These are phyloP conservation scores for Kluyveromyces lactis DNA, from an alignment of 805 yeast species.

Conservation along the genomic window DNA sequence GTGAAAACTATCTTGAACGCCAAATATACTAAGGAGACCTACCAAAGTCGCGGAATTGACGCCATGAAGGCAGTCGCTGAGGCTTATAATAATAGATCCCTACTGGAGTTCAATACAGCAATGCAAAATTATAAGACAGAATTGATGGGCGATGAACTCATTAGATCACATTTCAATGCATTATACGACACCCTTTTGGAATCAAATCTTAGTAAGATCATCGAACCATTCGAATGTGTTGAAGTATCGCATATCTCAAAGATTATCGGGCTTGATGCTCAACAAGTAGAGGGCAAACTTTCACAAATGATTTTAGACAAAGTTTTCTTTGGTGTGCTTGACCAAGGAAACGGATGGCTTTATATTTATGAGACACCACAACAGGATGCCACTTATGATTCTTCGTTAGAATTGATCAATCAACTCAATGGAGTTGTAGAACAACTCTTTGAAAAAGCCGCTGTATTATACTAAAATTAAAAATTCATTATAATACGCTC, in stretches of 20 bases:
- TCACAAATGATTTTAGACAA: constrained; percentile 95
- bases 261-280: constrained; percentile 77
- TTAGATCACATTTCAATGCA: constrained; percentile 85
- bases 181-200: constrained; percentile 88
- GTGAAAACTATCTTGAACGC: constrained; percentile 69
- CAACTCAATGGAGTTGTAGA: constrained; percentile 86
- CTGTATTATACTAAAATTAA: constrained; percentile 52
- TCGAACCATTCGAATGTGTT: constrained; percentile 94
- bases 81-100: constrained; percentile 83
- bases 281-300: constrained; percentile 87
- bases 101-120: constrained; percentile 85
- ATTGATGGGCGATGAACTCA: constrained; percentile 77
- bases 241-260: constrained; percentile 84
- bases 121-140: constrained; percentile 62
- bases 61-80: constrained; percentile 92
- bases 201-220: constrained; percentile 86
- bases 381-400: constrained; percentile 80
- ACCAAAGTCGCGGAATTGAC: constrained; percentile 78
- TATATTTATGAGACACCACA: constrained; percentile 84
- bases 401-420: constrained; percentile 78
- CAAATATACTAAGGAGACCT: constrained; percentile 59
- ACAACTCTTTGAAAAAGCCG: constrained; percentile 86
- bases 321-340: constrained; percentile 91
- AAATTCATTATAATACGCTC: constrained; percentile 1
- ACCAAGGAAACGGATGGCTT: constrained; percentile 98